phyloP scores from a whole-genome alignment of 768 basidiomycete species.

The Suillus discolor region DNA sequence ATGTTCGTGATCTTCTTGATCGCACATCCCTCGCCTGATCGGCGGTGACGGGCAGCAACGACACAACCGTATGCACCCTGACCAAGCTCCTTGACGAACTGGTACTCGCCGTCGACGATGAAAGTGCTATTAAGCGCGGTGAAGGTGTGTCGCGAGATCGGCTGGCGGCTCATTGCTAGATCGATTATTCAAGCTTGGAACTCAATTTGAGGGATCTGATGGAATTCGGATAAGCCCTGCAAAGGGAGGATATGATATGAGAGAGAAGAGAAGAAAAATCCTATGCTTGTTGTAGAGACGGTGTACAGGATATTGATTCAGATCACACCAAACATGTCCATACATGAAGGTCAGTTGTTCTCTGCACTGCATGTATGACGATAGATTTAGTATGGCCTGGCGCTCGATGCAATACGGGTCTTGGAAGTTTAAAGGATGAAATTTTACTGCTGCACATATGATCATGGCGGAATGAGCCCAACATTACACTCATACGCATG shows the following conservation, averaged over 20 bases:
- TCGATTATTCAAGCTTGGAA: background rate
- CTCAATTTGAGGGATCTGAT: background rate
- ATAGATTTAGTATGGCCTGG: too few species aligned
- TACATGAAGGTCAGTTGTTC: constrained; percentile 16
- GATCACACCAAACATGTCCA: constrained; percentile 34
- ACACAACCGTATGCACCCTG: constrained; percentile 96
- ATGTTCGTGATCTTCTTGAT: constrained; percentile 98
- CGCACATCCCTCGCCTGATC: constrained; percentile 86
- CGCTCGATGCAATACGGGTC: background rate
- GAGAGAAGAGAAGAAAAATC: background rate
- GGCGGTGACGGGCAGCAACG: constrained; percentile 80
- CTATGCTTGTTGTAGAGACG: background rate
- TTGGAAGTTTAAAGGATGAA: background rate
- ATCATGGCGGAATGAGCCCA: background rate
- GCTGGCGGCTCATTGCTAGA: constrained; percentile 7
- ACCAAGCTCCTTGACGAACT: constrained; percentile 96
- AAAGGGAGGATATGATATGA: background rate
- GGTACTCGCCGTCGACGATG: constrained; percentile 85
- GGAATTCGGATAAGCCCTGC: background rate
- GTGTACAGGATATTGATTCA: constrained; percentile 19
- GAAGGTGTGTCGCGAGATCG: constrained; percentile 74
- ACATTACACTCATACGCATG: background rate
- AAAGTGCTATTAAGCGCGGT: constrained; percentile 85
- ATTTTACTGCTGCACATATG: background rate
- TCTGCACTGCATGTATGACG: constrained; percentile 3